Evolutionary conservation across 805 yeast genomes (phyloP), one percentile per base, ranked within the genome.

Genomic region (Debaryomyces tyrocola): DNA sequence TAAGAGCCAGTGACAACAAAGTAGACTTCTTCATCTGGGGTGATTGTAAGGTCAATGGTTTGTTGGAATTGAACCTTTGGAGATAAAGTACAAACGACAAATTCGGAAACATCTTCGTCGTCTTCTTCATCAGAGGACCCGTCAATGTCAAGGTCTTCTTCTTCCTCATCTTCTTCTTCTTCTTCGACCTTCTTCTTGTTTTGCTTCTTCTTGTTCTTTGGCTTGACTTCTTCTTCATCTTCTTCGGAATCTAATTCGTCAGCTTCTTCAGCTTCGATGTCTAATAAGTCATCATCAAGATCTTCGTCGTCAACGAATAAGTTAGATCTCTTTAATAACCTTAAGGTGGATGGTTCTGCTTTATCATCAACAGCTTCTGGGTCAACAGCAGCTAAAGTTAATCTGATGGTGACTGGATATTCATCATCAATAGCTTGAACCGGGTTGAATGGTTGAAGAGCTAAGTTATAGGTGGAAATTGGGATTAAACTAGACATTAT

Each of bases 1-100:
- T 90, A 92, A 21, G 97, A 90, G 64, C 99, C 99, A 51, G 96
- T 87, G 47, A 88, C 97, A 63, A 90, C 96, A 63, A 94, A 94
- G 76, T 78, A 84, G 51, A 94, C 90, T 64, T 91, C 96, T 75
- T 94, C 99, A 62, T 84, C 92, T 62, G 98, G 96, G 45, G 85
- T 80, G 62, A 94, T 86, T 62, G 95, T 88, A 55, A 94, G 73
- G 64, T 94, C 97, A 47, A 94, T 67, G 46, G 95, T 76, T 78
- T 92, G 98, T 78, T 94, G 99, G 70, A 67, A 86, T 67, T 84
- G 89, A 45, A 78, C 64, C 62, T 84, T 78, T 69, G 99, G 98
- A 45, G 95, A 84, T 54, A 94, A 79, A 45, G 99, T 94, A 74
- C 96, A 87, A 51, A 94, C 74, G 50, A 90, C 86, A 60, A 75